Conservation (phyloP, 345 rosid species). For the Camelina neglecta region DNA sequence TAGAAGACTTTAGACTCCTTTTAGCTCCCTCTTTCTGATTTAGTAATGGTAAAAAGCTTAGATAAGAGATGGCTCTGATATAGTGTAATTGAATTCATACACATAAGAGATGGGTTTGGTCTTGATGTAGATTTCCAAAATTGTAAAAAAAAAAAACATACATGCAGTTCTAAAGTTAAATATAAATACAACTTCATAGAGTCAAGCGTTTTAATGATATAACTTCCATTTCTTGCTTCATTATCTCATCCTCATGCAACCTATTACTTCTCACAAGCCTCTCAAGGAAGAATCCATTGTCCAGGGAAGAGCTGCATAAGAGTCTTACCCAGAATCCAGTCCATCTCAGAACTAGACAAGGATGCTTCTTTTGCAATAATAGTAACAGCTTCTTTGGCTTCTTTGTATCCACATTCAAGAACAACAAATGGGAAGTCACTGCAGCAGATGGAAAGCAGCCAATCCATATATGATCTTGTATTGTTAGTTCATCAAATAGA, state of each 20-base stretch:
- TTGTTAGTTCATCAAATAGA: conserved; percentile 16
- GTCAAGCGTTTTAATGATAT: conserved; percentile 11
- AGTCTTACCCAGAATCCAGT: conserved; percentile 80
- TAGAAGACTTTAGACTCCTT: too few species aligned
- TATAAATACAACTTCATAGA: too few species aligned
- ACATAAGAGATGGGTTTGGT: too few species aligned
- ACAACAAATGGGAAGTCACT: conserved; percentile 92
- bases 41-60: too few species aligned
- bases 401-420: conserved; percentile 82
- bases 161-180: too few species aligned
- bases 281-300: conserved; percentile 57
- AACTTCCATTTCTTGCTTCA: conserved; percentile 11
- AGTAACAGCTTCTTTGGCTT: conserved; percentile 70
- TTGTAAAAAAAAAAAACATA: too few species aligned
- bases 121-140: too few species aligned
- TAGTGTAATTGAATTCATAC: too few species aligned
- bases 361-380: conserved; percentile 54
- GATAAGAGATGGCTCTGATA: too few species aligned
- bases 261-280: conserved; percentile 7
- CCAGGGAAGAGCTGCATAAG: conserved; percentile 63
- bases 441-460: conserved; percentile 35
- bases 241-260: conserved; percentile 15
- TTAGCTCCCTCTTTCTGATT: too few species aligned
- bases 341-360: conserved; percentile 67
- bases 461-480: conserved; percentile 7